These are phyloP conservation scores for Aspergillus indologenus DNA, from an alignment of 495 filamentous ascomycete genomes.

Conservation along the genomic window DNA sequence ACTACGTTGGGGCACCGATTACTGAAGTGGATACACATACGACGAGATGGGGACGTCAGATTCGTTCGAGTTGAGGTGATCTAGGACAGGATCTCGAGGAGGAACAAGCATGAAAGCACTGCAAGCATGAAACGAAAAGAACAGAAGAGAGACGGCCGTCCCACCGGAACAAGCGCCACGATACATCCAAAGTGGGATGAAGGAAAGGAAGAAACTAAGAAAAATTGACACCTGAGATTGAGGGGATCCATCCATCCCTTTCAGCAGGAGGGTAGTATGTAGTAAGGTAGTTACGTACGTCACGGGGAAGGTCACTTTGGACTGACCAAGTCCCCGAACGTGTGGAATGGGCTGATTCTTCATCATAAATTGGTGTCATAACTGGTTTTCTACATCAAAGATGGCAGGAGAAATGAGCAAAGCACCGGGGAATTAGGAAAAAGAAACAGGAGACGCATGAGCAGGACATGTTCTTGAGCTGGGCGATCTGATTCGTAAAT, in stretches of 20 bases:
- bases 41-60: too few species aligned
- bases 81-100: too few species aligned
- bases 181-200: not conserved
- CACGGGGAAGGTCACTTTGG: too few species aligned
- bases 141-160: not conserved
- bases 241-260: too few species aligned
- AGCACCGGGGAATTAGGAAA: not conserved
- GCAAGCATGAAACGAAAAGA: too few species aligned
- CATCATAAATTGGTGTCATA: not conserved
- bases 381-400: conserved; percentile 11
- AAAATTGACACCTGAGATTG: too few species aligned
- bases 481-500: not conserved
- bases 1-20: too few species aligned
- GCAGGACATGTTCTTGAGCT: not conserved
- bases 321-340: not conserved
- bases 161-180: not conserved
- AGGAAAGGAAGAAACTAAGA: not conserved
- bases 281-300: too few species aligned
- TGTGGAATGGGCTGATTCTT: not conserved
- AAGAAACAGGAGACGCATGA: not conserved
- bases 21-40: too few species aligned
- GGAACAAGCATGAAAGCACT: too few species aligned
- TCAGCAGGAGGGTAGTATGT: too few species aligned
- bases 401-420: not conserved
- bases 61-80: too few species aligned